Percentiles rank a stretch among this genome's conserved stretches.
These are phyloP conservation scores for Saccharomyces jurei DNA, from an alignment of 805 yeast species.

Conservation along the genomic window DNA sequence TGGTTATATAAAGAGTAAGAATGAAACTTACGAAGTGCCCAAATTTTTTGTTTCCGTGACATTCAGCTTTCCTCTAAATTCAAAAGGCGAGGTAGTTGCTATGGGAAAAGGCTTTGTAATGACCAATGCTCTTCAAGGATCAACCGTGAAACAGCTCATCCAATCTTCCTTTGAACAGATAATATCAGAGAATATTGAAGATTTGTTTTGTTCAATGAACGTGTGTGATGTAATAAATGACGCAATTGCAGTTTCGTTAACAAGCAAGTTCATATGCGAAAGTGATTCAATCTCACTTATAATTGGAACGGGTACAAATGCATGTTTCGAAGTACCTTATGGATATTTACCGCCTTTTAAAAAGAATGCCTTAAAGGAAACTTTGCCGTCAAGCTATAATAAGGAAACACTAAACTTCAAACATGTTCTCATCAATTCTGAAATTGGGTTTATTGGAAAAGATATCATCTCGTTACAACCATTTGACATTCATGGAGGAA, in stretches of 20 bases:
- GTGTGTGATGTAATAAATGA: constrained; percentile 51
- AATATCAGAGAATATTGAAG: background rate
- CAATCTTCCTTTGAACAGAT: constrained; percentile 27
- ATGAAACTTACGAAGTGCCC: background rate
- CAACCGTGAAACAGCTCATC: constrained; percentile 37
- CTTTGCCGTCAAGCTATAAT: background rate
- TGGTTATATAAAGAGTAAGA: background rate
- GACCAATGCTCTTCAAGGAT: constrained; percentile 34
- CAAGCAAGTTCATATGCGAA: constrained; percentile 34
- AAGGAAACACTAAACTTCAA: background rate
- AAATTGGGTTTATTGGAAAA: constrained; percentile 25
- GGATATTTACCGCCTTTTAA: constrained; percentile 11
- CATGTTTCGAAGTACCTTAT: constrained; percentile 34
- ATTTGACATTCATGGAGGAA: constrained; percentile 12
- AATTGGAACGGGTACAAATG: constrained; percentile 61
- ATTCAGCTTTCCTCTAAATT: constrained; percentile 28
- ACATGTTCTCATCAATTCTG: constrained; percentile 18
- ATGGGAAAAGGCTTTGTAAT: constrained; percentile 58
- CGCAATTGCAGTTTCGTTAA: constrained; percentile 55
- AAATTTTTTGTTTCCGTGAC: constrained; percentile 25
- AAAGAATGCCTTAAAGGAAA: background rate
- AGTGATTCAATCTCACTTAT: constrained; percentile 44
- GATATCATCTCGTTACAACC: constrained; percentile 10
- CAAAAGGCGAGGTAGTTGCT: constrained; percentile 31
- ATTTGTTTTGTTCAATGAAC: constrained; percentile 23